These are phyloP conservation scores for Gautieria morchelliformis DNA, from an alignment of 768 basidiomycete genomes.

Conservation along the genomic window DNA sequence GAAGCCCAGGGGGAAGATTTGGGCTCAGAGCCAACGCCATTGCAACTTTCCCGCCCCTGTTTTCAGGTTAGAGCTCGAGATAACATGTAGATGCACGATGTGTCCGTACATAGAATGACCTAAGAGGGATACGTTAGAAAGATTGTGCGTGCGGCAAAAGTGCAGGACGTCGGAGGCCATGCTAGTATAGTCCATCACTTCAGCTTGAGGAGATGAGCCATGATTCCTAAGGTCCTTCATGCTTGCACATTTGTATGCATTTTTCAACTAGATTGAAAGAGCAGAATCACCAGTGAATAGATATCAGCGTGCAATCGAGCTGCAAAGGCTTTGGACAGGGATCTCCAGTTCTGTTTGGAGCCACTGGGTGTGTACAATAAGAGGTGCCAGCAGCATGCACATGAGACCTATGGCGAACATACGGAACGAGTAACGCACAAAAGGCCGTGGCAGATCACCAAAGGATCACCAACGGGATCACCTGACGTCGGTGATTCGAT, in stretches of 20 bases:
- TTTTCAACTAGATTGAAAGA: neutral
- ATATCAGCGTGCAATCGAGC: constrained; percentile 55
- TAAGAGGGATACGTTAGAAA: constrained; percentile 60
- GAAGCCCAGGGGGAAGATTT: constrained; percentile 28
- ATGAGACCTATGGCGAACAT: no score
- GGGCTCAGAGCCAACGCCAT: constrained; percentile 53
- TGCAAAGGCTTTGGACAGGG: constrained; percentile 68
- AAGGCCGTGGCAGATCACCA: constrained; percentile 55
- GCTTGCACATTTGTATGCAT: neutral
- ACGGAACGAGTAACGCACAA: constrained; percentile 32
- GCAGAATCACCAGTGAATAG: constrained; percentile 50
- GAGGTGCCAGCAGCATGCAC: no score
- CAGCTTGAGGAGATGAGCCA: constrained; percentile 67
- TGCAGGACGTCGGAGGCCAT: constrained; percentile 74
- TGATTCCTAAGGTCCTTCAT: constrained; percentile 82
- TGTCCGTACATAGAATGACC: constrained; percentile 81
- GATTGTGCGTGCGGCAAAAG: constrained; percentile 46
- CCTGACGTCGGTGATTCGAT: neutral
- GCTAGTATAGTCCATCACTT: constrained; percentile 62
- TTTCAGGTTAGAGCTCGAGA: neutral
- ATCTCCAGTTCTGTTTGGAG: constrained; percentile 84
- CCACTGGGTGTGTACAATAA: constrained; percentile 40
- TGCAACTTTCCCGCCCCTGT: constrained; percentile 82
- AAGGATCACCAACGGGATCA: constrained; percentile 17
- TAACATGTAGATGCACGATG: neutral